A percentile compares a stretch with the other conserved stretches of the same genome.
Evolutionary conservation across 345 rosid genomes (phyloP).

Genomic region (Alliaria petiolata): DNA sequence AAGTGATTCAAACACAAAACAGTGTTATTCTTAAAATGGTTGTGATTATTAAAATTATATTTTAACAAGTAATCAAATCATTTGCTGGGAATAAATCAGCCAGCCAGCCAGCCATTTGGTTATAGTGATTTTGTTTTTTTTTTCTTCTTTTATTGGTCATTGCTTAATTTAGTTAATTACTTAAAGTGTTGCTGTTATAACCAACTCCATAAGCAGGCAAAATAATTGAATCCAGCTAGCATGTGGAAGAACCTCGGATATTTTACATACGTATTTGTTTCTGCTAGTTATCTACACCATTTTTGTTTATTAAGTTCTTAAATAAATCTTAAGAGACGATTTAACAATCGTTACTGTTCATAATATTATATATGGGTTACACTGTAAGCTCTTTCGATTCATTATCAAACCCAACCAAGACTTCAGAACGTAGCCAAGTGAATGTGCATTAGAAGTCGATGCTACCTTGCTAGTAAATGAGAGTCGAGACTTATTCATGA

Average conservation of each 20-base stretch:
- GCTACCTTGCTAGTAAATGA: no score
- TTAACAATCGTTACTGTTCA: not conserved
- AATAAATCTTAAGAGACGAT: not conserved
- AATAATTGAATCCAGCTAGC: conserved; percentile 32
- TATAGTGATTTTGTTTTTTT: not conserved
- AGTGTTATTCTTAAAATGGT: not conserved
- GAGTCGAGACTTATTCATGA: not conserved
- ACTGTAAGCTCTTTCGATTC: not conserved
- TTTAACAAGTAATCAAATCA: not conserved
- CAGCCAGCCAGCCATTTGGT: not conserved
- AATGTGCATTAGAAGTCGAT: not conserved
- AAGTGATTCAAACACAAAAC: not conserved
- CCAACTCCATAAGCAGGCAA: conserved; percentile 18
- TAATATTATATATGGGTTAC: not conserved
- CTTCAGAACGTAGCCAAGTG: not conserved
- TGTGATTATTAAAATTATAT: not conserved
- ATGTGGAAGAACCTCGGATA: not conserved
- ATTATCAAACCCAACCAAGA: not conserved
- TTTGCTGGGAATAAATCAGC: not conserved
- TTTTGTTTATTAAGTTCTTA: not conserved
- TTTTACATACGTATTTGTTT: not conserved
- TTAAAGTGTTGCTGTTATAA: conserved; percentile 18
- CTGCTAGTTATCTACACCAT: not conserved
- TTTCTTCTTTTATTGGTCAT: not conserved
- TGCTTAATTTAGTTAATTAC: not conserved